Base-by-base conservation (phyloP, 148 eudicot species). In the Silene uniflora region DNA sequence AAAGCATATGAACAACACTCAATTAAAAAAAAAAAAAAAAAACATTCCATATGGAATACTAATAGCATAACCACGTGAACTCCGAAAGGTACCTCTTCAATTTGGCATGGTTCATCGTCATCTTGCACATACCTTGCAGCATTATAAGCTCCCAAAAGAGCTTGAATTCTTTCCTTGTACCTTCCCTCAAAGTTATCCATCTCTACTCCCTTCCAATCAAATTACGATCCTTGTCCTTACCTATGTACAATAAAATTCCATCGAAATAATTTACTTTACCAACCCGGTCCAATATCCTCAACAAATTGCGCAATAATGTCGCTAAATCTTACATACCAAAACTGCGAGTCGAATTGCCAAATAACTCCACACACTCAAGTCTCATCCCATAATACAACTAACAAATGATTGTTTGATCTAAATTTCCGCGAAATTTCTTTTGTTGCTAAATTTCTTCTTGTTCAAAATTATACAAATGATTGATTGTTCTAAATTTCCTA, bases 31-130 rank as follows among this genome's bases (percentile, higher is more conserved):
- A 19, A 58, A 73, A 67, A 1, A 12, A n/a, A 47, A 10, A 62
- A 29, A 59, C 24, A 58, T 44, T 23, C 18, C 24, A 69, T 18
- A 14, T 3, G 1, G 44, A 76, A 62, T 21, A 68, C 35, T 23
- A 14, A 71, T 67, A 47, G 55, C 11, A 22, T n/a, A 44, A 71
- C 35, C 24, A 72, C 29, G 72, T 44, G 46, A 8, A 52, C 10
- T 19, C 5, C 2, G 5, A 52, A 71, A 32, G 13, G 39, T 67
- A 90, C 97, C 90, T 90, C 96, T 86, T 92, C 93, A n/a, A 95
- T 92, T 85, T 78, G 79, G 84, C 91, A 87, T 0, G 97, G 99
- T 55, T 80, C 72, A 46, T 73, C 77, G 84, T 93, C 98, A 11
- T 83, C 81, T 82, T 76, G 85, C 12, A 86, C 39, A 60, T 55